Conservation (phyloP, 345 rosid species). For the Salix viminalis region DNA sequence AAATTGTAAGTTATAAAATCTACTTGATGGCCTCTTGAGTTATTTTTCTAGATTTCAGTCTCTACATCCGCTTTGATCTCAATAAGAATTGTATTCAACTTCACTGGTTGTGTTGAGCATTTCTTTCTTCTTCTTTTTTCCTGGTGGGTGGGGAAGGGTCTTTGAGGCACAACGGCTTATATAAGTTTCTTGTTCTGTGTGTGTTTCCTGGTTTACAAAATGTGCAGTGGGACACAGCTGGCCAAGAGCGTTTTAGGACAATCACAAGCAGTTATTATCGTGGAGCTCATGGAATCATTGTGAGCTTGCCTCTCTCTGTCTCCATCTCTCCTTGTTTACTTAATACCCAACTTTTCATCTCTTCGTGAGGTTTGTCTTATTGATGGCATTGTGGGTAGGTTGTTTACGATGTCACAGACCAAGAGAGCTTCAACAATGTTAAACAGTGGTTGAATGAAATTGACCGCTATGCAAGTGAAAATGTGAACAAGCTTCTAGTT, state of each 20-base stretch:
- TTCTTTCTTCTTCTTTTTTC: not conserved
- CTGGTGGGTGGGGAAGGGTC: not conserved
- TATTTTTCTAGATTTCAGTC: not conserved
- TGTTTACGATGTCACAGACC: conserved; percentile 78
- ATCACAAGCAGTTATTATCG: conserved; percentile 37
- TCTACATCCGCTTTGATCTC: not conserved
- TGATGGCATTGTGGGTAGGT: conserved; percentile 33
- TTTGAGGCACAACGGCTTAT: not conserved
- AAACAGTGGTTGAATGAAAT: conserved; percentile 78
- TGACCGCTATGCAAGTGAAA: conserved; percentile 77
- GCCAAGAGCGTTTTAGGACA: conserved; percentile 37
- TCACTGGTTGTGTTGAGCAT: not conserved
- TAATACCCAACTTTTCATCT: not conserved
- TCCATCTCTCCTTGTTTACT: not conserved
- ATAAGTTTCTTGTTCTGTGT: not conserved
- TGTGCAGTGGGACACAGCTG: conserved; percentile 37
- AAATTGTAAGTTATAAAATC: conserved; percentile 21
- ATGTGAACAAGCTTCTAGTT: conserved; percentile 68
- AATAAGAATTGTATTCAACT: not conserved
- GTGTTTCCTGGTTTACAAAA: not conserved
- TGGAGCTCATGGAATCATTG: conserved; percentile 36
- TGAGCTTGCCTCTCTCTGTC: not conserved
- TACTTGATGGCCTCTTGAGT: not conserved
- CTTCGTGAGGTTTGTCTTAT: not conserved
- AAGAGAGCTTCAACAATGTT: conserved; percentile 77